These are phyloP conservation scores for Colletotrichum sp. DNA, from an alignment of 2,329 filamentous ascomycete genomes.

Conservation along the genomic window DNA sequence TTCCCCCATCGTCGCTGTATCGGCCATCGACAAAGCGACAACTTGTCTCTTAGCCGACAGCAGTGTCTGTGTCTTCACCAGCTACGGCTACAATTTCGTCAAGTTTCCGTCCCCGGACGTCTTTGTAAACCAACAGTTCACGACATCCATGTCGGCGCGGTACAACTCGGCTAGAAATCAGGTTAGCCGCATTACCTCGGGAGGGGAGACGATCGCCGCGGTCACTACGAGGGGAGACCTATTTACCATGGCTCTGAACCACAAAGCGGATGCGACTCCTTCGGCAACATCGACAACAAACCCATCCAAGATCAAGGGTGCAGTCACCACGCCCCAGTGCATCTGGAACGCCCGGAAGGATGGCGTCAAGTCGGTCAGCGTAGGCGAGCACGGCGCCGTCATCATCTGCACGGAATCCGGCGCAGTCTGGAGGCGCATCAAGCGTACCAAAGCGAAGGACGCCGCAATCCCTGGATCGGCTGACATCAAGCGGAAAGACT, in stretches of 20 bases:
- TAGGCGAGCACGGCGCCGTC: conserved; percentile 92
- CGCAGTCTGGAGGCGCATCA: conserved; percentile 89
- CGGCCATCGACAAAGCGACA: conserved; percentile 90
- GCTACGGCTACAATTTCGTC: conserved; percentile 93
- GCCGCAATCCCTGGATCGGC: conserved; percentile 49
- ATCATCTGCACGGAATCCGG: conserved; percentile 93
- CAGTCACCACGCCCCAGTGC: conserved; percentile 77
- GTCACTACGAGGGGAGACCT: conserved; percentile 85
- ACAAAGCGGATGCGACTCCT: conserved; percentile 66
- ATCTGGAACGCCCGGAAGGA: conserved; percentile 91
- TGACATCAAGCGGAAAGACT: conserved; percentile 78
- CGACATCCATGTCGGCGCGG: conserved; percentile 68
- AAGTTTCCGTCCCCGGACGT: conserved; percentile 78
- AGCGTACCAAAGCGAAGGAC: conserved; percentile 81
- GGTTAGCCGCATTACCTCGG: conserved; percentile 79
- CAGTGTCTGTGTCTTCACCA: conserved; percentile 92
- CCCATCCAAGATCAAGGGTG: conserved; percentile 85
- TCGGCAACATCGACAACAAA: conserved; percentile 82
- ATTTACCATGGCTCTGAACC: conserved; percentile 81
- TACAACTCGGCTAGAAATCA: conserved; percentile 70
- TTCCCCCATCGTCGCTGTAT: conserved; percentile 76
- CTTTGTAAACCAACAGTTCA: conserved; percentile 73
- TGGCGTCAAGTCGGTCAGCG: conserved; percentile 83
- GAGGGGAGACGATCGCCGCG: conserved; percentile 90
- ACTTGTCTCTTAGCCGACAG: conserved; percentile 84